phyloP scores from a whole-genome alignment of 2,329 filamentous ascomycete genomes.

The Penicillium sp. region DNA sequence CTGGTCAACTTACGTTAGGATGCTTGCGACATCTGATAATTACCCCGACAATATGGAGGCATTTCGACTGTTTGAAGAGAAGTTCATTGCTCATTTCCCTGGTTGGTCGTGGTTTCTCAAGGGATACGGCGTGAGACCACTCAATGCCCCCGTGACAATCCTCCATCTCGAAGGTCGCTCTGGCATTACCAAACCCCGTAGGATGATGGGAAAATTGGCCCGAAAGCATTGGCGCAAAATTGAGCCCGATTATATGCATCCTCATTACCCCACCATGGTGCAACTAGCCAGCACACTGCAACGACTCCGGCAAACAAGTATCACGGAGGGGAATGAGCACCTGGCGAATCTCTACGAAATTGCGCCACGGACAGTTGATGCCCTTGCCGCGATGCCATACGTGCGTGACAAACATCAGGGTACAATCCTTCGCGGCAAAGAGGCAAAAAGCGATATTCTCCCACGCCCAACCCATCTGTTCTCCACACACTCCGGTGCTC shows the following conservation, averaged over 20 bases:
- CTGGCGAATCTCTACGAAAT: conserved; percentile 27
- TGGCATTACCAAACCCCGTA: conserved; percentile 16
- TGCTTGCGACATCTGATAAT: conserved; percentile 60
- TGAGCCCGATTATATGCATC: conserved; percentile 42
- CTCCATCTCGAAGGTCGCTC: conserved; percentile 32
- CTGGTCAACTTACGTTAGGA: conserved; percentile 75
- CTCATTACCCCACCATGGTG: conserved; percentile 46
- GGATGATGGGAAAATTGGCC: conserved; percentile 33
- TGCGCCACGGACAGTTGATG: conserved; percentile 39
- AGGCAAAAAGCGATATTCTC: conserved; percentile 12
- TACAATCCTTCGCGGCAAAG: conserved; percentile 37
- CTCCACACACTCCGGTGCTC: conserved; percentile 9
- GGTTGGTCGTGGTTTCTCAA: conserved; percentile 60
- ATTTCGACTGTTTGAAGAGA: conserved; percentile 70
- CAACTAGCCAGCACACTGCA: conserved; percentile 43
- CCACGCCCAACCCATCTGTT: neutral
- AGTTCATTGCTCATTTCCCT: conserved; percentile 74
- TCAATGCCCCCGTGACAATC: conserved; percentile 28
- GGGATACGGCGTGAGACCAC: conserved; percentile 33
- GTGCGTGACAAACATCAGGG: conserved; percentile 43
- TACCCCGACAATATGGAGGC: conserved; percentile 57
- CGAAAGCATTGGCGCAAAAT: conserved; percentile 37
- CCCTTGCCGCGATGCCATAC: conserved; percentile 40
- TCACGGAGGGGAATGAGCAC: conserved; percentile 32
- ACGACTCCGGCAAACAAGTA: conserved; percentile 36